Evolutionary conservation across 2,329 filamentous ascomycete genomes (phyloP), one percentile per base, ranked within the genome.

Genomic region (Phyllachora maydis): DNA sequence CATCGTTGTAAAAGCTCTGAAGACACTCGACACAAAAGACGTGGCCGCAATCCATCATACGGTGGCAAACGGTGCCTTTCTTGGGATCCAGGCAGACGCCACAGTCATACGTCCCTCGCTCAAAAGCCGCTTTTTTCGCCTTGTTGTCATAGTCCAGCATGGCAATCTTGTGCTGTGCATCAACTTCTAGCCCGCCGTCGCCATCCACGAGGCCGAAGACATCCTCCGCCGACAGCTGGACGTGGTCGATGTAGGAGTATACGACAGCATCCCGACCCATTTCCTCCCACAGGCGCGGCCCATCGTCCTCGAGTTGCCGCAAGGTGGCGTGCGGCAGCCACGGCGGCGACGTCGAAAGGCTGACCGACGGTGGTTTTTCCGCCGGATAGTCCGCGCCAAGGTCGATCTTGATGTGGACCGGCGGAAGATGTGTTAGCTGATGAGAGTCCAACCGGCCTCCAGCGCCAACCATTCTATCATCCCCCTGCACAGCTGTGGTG

Each of bases 11-110:
- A 35, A 85, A 93, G 36, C 85, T 79, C 31, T 78, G 73, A 3
- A 98, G 55, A 39, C 88, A 98, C n/a, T 66, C 47, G 11, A 73
- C 52, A 45, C 88, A 98, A 41, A 95, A 98, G 18, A 95, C 81
- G 42, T 98, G 85, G 1, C 67, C 69, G 44, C 88, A 98, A 28
- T 73, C 68, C 21, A 75, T 49, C 59, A 95, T 71, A 19, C 67
- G 65, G 49, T 95, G 76, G 43, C 88, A 95, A 8, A 56, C 62
- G 0, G 54, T 48, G 2, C 88, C 88, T 43, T 90, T 93, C 46
- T 92, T 92, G 1, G 82, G 82, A 44, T 95, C 85, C 22, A 93
- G 49, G 41, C 83, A 93, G 22, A 95, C 63, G 2, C 75, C 78
- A 34, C 85, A 95, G 24, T 83, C 69, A 40, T 88, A 93, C 0